Percentiles rank a stretch among this genome's conserved stretches.
Conservation (phyloP, 1,284 basidiomycete species). For the Trichosporon sp. region DNA sequence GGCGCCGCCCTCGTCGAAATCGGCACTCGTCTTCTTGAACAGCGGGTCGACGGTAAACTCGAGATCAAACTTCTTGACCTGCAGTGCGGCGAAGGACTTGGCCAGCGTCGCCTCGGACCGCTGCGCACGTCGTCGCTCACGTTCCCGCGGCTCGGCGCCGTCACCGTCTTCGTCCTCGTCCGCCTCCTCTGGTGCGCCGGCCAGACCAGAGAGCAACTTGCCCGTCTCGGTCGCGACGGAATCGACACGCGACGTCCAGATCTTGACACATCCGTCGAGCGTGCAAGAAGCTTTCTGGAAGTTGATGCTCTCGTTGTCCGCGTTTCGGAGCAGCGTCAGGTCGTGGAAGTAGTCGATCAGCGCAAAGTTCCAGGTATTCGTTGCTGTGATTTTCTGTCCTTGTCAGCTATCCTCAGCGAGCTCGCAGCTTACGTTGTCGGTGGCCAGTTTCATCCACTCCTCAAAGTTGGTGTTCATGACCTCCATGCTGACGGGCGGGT, state of each 20-base stretch:
- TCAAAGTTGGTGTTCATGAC: slow-evolving; percentile 89
- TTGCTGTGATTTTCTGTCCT: slow-evolving; percentile 97
- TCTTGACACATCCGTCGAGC: slow-evolving; percentile 98
- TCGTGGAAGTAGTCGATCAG: slow-evolving; percentile 99
- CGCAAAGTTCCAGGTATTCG: slow-evolving; percentile 97
- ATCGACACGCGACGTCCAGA: slow-evolving; percentile 98
- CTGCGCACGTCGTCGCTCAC: slow-evolving; percentile 51
- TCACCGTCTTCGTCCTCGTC: slow-evolving; percentile 42
- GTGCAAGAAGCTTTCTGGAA: slow-evolving; percentile 98
- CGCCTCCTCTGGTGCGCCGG: slow-evolving; percentile 58
- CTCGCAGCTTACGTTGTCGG: slow-evolving; percentile 74
- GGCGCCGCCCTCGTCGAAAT: slow-evolving; percentile 98
- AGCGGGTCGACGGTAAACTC: slow-evolving; percentile 96
- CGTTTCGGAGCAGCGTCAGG: slow-evolving; percentile 92
- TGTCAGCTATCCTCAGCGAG: neutral
- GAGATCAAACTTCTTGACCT: slow-evolving; percentile 88
- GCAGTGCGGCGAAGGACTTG: slow-evolving; percentile 76
- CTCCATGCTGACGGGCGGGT: slow-evolving; percentile 60
- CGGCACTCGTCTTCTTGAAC: slow-evolving; percentile 96
- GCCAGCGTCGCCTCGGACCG: slow-evolving; percentile 79
- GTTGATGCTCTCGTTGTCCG: slow-evolving; percentile 86
- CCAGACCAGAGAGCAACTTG: slow-evolving; percentile 89
- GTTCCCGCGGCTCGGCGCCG: slow-evolving; percentile 4
- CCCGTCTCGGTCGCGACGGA: slow-evolving; percentile 96
- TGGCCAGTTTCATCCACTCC: slow-evolving; percentile 99